Base-by-base conservation (phyloP, 139 green algal species). In the Picochlorum sp. region DNA sequence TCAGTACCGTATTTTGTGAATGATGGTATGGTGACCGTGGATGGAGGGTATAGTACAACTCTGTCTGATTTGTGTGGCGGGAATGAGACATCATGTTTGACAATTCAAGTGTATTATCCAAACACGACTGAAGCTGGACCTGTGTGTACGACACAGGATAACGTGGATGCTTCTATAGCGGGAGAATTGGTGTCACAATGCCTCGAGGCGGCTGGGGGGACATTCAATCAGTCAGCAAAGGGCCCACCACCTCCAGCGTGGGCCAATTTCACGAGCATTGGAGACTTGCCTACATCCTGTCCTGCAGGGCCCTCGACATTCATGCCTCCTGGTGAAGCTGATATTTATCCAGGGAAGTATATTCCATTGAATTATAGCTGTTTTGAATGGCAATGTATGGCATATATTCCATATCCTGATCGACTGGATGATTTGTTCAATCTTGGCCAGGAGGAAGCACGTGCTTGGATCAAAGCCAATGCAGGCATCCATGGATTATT, bases 361-460 rank as follows among this genome's bases (percentile, higher is more conserved):
- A 21, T 54, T 20, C 47, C 47, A 54, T 9, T 26, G 7, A 54
- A 54, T 26, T 54, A 26, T 54, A 26, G 18, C 7, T 54, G 47
- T 7, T 54, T 54, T 54, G 16, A 54, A 20, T 54, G 47, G 47
- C 47, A 54, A 54, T 54, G 47, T 23, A 26, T 54, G 47, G 16
- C 47, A 20, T 54, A 54, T 54, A 26, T 54, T 21, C 47, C 47
- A 20, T 20, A 54, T 9, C 47, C 47, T 54, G 47, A 54, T 54
- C 11, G 16, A 13, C n/a, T 54, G 11, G 16, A 54, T 54, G 47
- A 54, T 21, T 21, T 54, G 34, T 41, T 41, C 8, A 41, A 41
- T 41, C 34, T 41, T 41, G 34, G 34, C 11, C 47, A 54, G n/a
- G 47, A 54, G 47, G 47, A 54, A 13, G 47, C n/a, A 10, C 47